Evolutionary conservation across 2,329 filamentous ascomycete genomes (phyloP), one percentile per base, ranked within the genome.

Genomic region (Pezizomycotina sp.): DNA sequence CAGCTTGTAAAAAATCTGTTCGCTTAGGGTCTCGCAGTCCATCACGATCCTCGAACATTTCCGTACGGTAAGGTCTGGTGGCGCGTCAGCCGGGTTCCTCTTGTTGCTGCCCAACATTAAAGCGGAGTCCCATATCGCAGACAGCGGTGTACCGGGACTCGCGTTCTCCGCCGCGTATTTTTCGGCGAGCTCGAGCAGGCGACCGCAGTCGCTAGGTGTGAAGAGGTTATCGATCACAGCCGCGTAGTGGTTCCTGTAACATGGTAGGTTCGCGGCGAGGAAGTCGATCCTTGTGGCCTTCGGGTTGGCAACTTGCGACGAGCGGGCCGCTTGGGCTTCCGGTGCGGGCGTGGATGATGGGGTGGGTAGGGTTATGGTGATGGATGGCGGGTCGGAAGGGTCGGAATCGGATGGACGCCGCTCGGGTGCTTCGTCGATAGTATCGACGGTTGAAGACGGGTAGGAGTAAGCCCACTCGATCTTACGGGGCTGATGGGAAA

Each of bases 231-330:
- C 44, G n/a, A 48, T 45, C 34, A 45, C 23, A 7, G 47, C 31
- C 5, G 46, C 46, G 18, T 34, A 47, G 38, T 28, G 43, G 14
- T 27, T 27, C n/a, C 25, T 19, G 25, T 47, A 48, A n/a, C n/a
- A n/a, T n/a, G n/a, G n/a, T n/a, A n/a, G n/a, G n/a, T n/a, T n/a
- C 68, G 77, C 77, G 38, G 70, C 62, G 46, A 62, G 51, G 19
- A 16, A 13, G 19, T 34, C 7, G 31, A 29, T 25, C n/a, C n/a
- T n/a, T 25, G 22, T 8, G 8, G 22, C 8, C n/a, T 8, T 25
- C n/a, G 22, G 8, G 8, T 25, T n/a, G n/a, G n/a, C n/a, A n/a
- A n/a, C n/a, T n/a, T n/a, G n/a, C n/a, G n/a, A n/a, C n/a, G n/a
- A n/a, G n/a, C n/a, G n/a, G n/a, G n/a, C n/a, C n/a, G n/a, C 22